A percentile compares a stretch with the other conserved stretches of the same genome.
These are phyloP conservation scores for Russula sp. DNA, from an alignment of 768 basidiomycete genomes.

Conservation along the genomic window DNA sequence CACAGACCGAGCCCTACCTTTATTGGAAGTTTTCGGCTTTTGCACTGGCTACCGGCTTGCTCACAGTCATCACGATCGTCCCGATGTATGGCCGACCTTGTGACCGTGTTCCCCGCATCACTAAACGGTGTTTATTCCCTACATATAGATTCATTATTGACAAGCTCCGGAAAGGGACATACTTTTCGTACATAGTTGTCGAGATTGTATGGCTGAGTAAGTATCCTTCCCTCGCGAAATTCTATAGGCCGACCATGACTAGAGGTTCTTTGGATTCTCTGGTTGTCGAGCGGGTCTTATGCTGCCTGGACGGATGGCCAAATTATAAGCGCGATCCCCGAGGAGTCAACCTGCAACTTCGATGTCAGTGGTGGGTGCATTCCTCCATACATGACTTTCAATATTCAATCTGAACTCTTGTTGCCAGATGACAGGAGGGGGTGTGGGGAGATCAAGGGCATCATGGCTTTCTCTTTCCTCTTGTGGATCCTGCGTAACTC, in stretches of 20 bases:
- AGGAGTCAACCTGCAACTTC: slow-evolving; percentile 8
- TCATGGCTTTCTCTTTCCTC: slow-evolving; percentile 36
- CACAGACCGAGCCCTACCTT: slow-evolving; percentile 16
- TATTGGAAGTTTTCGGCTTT: slow-evolving; percentile 29
- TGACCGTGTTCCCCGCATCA: not conserved
- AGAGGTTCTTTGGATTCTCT: slow-evolving; percentile 36
- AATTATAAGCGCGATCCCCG: not conserved
- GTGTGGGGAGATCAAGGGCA: slow-evolving; percentile 31
- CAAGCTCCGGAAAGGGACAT: slow-evolving; percentile 32
- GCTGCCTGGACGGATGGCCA: slow-evolving; percentile 23
- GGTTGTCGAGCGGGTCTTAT: slow-evolving; percentile 35
- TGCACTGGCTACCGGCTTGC: slow-evolving; percentile 27
- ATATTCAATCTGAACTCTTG: not conserved
- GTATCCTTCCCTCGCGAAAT: slow-evolving; percentile 11
- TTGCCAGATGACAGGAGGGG: no score
- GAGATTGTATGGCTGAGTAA: slow-evolving; percentile 37
- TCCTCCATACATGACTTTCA: not conserved
- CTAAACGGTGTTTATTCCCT: not conserved
- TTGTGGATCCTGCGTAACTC: slow-evolving; percentile 33
- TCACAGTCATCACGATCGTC: slow-evolving; percentile 31
- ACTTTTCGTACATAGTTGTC: slow-evolving; percentile 36
- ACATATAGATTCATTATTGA: slow-evolving; percentile 34
- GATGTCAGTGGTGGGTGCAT: slow-evolving; percentile 13
- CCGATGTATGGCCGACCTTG: slow-evolving; percentile 26
- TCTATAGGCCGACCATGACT: not conserved